Base-by-base conservation (phyloP, 2,329 filamentous ascomycete genomes). In the Penicillium sp. region DNA sequence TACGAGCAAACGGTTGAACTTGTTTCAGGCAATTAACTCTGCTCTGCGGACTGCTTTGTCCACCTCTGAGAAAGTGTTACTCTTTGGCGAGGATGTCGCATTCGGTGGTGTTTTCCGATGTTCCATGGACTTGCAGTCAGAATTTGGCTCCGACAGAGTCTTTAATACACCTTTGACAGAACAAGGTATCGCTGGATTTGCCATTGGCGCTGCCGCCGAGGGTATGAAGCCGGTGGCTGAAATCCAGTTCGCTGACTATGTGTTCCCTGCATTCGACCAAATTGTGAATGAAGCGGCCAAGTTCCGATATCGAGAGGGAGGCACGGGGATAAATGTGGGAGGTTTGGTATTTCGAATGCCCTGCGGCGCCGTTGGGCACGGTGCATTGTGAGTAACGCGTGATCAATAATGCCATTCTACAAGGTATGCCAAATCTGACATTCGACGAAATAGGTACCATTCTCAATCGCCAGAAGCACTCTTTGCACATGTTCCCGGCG, bases 41-140 rank as follows among this genome's bases (percentile, higher is more conserved):
- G 89, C 90, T 8, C 74, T 98, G 14, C 78, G 84, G 14, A 85
- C 83, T 42, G 86, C 90, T 15, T 74, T 98, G 17, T 78, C 83
- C 11, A 78, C 82, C 23, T 89, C 95, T 54, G 86, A 94, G 48
- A 80, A 82, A 12, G 87, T 95, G 14, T 70, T 96, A 39, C 75
- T 98, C 7, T 98, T 98, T 56, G 92, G 92, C 28, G 92, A 98
- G 65, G 92, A 98, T 60, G 88, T 98, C 6, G 86, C 92, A 10
- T 98, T 98, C 54, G 92, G 92, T 28, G 92, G 92, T 37, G 92
- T 98, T 11, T 98, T 98, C 59, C 78, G 92, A 39, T 95, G 88
- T 66, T 90, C 86, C 20, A 90, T 92, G 80, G 86, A 89, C 53
- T 74, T 98, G 11, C 80, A 87, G 20, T 84, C 88, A 45, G 86